Evolutionary conservation across 805 yeast species (phyloP).

Genomic region (Candida glaebosa): DNA sequence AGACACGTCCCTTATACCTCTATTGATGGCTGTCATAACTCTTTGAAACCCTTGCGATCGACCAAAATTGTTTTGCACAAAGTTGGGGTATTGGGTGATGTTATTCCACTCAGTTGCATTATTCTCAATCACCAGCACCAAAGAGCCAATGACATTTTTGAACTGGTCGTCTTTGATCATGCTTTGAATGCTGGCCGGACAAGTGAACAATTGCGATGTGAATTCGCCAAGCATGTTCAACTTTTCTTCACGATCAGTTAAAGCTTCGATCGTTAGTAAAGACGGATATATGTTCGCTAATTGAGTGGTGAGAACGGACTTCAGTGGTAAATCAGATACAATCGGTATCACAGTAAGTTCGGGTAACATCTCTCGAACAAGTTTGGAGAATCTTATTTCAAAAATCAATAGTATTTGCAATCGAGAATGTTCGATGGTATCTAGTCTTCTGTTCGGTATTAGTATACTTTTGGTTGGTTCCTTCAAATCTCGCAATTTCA

Average conservation of each 20-base stretch:
- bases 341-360: slow-evolving; percentile 52
- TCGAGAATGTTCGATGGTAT: slow-evolving; percentile 38
- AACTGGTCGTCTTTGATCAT: slow-evolving; percentile 40
- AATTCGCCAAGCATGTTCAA: slow-evolving; percentile 31
- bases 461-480: slow-evolving; percentile 14
- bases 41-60: slow-evolving; percentile 15
- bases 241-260: slow-evolving; percentile 49
- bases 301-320: slow-evolving; percentile 49
- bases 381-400: slow-evolving; percentile 57
- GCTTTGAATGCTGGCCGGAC: slow-evolving; percentile 39
- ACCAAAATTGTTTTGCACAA: slow-evolving; percentile 20
- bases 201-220: slow-evolving; percentile 40
- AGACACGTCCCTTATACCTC: slow-evolving; percentile 28
- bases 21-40: slow-evolving; percentile 25
- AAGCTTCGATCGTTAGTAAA: slow-evolving; percentile 45
- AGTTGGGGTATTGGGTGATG: slow-evolving; percentile 31
- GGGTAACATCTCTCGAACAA: slow-evolving; percentile 45
- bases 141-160: slow-evolving; percentile 45
- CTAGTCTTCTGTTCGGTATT: slow-evolving; percentile 12
- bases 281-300: slow-evolving; percentile 53
- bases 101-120: slow-evolving; percentile 34
- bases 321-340: slow-evolving; percentile 46
- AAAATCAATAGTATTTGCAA: slow-evolving; percentile 56
- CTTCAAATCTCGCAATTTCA: slow-evolving; percentile 12
- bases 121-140: slow-evolving; percentile 39